Conservation (phyloP, 176 grass and related monocot genomes). For the Carex parvula region DNA sequence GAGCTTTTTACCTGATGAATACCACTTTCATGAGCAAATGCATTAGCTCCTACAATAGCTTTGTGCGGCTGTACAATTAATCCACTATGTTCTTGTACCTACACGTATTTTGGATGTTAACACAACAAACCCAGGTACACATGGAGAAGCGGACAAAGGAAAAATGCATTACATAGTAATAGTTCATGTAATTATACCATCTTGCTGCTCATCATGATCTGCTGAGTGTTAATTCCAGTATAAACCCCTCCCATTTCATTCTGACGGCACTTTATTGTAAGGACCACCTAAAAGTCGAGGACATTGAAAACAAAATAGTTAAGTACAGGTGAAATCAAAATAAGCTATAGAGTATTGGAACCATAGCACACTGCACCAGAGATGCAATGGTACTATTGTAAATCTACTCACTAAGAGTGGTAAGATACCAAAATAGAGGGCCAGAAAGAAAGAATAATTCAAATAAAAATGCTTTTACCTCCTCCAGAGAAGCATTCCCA, state of each 20-base stretch:
- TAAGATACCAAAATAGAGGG: background rate
- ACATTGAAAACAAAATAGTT: background rate
- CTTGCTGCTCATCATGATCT: conserved; percentile 89
- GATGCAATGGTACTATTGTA: background rate
- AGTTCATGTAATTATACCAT: conserved; percentile 49
- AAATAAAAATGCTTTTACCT: conserved; percentile 42
- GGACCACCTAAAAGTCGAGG: conserved; percentile 52
- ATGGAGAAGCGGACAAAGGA: background rate
- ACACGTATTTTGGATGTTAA: conserved; percentile 20
- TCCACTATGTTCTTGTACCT: conserved; percentile 98
- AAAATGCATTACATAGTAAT: background rate
- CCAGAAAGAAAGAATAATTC: background rate
- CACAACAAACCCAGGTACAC: conserved; percentile 2
- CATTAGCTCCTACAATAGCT: conserved; percentile 99
- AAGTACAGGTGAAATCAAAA: background rate
- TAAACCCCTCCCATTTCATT: conserved; percentile 75
- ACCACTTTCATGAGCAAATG: conserved; percentile 99
- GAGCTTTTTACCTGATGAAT: conserved; percentile 79
- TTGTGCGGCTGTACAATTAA: conserved; percentile 88
- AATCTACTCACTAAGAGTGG: background rate
- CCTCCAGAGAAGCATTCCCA: conserved; percentile 96
- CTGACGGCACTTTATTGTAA: conserved; percentile 80
- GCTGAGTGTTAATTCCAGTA: conserved; percentile 80
- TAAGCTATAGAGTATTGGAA: background rate
- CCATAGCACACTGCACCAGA: background rate